Conservation (phyloP, 257 asterid species). For the Capsicum baccatum region DNA sequence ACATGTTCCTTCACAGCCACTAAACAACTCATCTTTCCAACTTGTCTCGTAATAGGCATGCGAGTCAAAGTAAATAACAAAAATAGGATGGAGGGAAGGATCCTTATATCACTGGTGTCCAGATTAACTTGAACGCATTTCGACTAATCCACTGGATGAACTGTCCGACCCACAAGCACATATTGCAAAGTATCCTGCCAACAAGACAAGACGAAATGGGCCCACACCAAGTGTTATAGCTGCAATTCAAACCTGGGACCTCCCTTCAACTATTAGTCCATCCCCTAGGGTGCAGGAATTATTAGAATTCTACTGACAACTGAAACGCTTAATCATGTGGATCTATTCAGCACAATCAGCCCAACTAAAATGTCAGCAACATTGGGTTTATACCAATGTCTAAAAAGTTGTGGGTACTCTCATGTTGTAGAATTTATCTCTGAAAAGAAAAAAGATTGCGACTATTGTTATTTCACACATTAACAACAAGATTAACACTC, state of each 20-base stretch:
- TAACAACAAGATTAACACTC: not conserved
- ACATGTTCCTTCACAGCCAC: constrained; percentile 24
- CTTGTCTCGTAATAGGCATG: not conserved
- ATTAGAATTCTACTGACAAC: not conserved
- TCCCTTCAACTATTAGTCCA: constrained; percentile 1
- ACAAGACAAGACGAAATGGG: not conserved
- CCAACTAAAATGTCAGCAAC: constrained; percentile 2
- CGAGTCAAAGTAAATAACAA: not conserved
- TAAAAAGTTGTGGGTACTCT: not conserved
- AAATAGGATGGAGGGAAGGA: not conserved
- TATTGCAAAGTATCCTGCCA: not conserved
- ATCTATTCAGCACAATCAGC: not conserved
- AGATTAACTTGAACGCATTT: not conserved
- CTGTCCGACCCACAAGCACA: constrained; percentile 5
- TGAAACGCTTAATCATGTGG: not conserved
- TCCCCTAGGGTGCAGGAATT: not conserved
- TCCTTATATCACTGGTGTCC: not conserved
- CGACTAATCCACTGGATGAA: not conserved
- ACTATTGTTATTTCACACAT: constrained; percentile 6
- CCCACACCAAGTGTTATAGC: not conserved
- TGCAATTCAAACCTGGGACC: not conserved
- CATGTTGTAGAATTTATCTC: not conserved
- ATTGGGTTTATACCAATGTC: not conserved
- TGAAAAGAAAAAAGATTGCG: not conserved
- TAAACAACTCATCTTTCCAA: not conserved